A percentile compares a stretch with the other conserved stretches of the same genome.
phyloP scores from a whole-genome alignment of 345 rosid species.

The Hirschfeldia incana region DNA sequence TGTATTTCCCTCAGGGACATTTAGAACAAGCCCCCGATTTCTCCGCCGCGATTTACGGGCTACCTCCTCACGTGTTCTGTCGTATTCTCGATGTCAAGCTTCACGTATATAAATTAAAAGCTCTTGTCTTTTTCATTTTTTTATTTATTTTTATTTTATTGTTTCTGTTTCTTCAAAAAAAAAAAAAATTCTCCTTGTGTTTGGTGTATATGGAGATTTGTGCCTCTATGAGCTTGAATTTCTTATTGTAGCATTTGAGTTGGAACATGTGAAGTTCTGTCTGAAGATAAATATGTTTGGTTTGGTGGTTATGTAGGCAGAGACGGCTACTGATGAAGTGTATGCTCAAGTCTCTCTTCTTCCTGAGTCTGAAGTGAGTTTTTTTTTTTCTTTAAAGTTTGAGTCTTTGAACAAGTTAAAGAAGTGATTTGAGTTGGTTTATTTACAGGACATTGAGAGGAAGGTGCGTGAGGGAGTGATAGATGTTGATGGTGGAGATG shows the following conservation, averaged over 20 bases:
- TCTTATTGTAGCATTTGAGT: background rate
- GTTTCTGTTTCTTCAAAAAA: background rate
- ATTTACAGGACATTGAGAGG: background rate
- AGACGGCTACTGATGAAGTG: constrained; percentile 83
- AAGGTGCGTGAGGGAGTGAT: background rate
- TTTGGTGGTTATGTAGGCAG: constrained; percentile 62
- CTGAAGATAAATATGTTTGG: background rate
- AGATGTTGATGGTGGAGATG: background rate
- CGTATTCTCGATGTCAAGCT: constrained; percentile 96
- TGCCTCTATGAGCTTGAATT: constrained; percentile 4
- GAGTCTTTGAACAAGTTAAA: background rate
- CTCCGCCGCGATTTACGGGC: constrained; percentile 62
- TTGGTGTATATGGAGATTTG: constrained; percentile 19
- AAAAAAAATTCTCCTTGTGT: background rate
- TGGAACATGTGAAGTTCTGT: background rate
- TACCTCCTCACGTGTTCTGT: constrained; percentile 81
- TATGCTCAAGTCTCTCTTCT: constrained; percentile 89
- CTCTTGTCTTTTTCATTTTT: background rate
- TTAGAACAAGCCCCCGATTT: constrained; percentile 77
- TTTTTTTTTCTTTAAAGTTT: background rate
- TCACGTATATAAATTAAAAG: constrained; percentile 48
- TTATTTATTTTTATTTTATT: background rate
- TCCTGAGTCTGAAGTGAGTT: constrained; percentile 76
- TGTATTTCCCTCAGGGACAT: constrained; percentile 95
- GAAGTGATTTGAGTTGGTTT: background rate